A percentile compares a stretch with the other conserved stretches of the same genome.
These are phyloP conservation scores for Apostasia shenzhenica DNA, from an alignment of 106 monocot genomes.

Conservation along the genomic window DNA sequence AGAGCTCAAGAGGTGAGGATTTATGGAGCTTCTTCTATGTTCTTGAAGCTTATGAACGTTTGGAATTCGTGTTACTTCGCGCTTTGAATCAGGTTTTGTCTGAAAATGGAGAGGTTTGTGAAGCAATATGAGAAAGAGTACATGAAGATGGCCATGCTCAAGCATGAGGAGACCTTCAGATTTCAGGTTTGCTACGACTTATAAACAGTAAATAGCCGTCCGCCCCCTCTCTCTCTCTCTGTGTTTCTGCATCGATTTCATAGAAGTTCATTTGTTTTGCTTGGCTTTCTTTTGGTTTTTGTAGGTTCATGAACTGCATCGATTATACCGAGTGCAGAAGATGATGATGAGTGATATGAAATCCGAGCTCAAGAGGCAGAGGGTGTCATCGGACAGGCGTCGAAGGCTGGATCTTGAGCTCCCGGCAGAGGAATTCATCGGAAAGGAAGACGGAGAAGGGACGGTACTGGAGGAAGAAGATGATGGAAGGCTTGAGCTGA, in stretches of 20 bases:
- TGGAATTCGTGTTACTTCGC: background rate
- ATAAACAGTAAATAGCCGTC: background rate
- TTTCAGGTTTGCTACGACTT: conserved; percentile 24
- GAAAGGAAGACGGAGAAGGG: background rate
- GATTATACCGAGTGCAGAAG: conserved; percentile 49
- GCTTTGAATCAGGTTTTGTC: background rate
- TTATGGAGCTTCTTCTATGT: background rate
- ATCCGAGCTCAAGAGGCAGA: conserved; percentile 20
- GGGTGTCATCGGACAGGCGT: background rate
- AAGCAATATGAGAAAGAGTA: conserved; percentile 39
- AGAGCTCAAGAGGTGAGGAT: background rate
- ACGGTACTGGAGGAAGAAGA: conserved; percentile 8
- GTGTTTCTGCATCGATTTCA: too few species aligned
- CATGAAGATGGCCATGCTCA: conserved; percentile 56
- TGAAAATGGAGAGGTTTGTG: conserved; percentile 26
- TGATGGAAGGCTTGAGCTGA: conserved; percentile 29
- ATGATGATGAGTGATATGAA: conserved; percentile 47
- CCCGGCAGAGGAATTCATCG: conserved; percentile 5
- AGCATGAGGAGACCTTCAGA: conserved; percentile 61
- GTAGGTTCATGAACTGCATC: conserved; percentile 58
- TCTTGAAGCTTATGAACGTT: background rate
- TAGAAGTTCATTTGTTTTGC: too few species aligned
- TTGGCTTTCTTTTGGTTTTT: background rate
- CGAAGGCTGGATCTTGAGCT: conserved; percentile 18
- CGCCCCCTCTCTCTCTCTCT: too few species aligned